Base-by-base conservation (phyloP, 169 alveolate genomes). In the Theileria orientalis region DNA sequence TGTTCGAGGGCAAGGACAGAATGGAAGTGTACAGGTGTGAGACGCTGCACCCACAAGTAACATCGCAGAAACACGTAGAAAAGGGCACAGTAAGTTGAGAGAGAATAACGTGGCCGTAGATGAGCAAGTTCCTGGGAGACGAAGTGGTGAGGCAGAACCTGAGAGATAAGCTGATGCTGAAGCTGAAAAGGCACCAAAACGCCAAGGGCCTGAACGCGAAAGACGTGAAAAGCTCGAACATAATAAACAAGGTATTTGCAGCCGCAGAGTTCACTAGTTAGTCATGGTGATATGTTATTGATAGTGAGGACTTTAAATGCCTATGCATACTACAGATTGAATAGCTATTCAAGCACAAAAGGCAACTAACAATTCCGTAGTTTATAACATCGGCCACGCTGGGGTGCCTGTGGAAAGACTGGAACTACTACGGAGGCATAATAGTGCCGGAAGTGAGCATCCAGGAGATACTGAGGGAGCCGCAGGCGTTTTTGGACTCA, bases 381-480 rank as follows among this genome's bases (percentile, higher is more conserved):
- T 47, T 59, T 0, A 68, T 77, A 8, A 67, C 86, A 0, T 42
- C 59, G 32, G 27, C 67, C 23, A 66, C 62, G 25, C 69, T 76
- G 82, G 82, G 86, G 1, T 77, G 86, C 59, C 16, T 77, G 21
- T 77, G 86, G 86, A 40, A 54, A 32, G 62, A 77, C 61, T 77
- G 86, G 86, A 68, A 77, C 46, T 77, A 49, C 57, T 77, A 49
- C 57, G 21, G 68, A 5, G 82, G 86, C 0, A 64, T 52, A 8
- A 19, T 69, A 23, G 67, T 77, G 1, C 46, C 86, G 1, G 86
- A 77, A 70, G 19, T 33, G 1, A 19, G 19, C 19, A 29, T n/a
- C 37, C 27, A 42, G 73, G 42, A 63, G 74, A 16, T 63, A 23
- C 23, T 23, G 23, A 44, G 23, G 23, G 23, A 47, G 30, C 57